Evolutionary conservation across 2,329 filamentous ascomycete genomes (phyloP).

Genomic region (Rutstroemia sp.): DNA sequence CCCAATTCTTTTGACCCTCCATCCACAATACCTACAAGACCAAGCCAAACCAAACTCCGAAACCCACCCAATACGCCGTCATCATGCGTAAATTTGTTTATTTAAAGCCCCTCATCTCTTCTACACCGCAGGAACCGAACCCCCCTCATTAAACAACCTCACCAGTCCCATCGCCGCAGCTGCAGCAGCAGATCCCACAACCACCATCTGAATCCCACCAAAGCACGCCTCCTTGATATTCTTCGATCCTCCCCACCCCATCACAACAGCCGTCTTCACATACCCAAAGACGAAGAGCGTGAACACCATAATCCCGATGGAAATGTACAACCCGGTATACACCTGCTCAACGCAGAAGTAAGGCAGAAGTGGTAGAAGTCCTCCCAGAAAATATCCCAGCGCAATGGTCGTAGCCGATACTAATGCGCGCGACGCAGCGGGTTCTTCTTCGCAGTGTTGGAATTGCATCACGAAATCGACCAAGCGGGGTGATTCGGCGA

Average conservation of each 20-base stretch:
- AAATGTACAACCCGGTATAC: slow-evolving; percentile 45
- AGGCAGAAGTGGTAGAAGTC: slow-evolving; percentile 47
- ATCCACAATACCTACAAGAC: too few relatives aligned
- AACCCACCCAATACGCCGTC: neutral
- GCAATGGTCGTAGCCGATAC: slow-evolving; percentile 47
- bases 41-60: too few relatives aligned
- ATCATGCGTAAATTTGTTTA: neutral
- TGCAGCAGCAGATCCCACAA: slow-evolving; percentile 33
- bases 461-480: slow-evolving; percentile 35
- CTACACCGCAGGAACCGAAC: slow-evolving; percentile 5
- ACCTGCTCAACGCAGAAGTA: slow-evolving; percentile 44
- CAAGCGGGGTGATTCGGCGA: slow-evolving; percentile 27
- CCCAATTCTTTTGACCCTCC: too few relatives aligned
- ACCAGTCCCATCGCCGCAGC: slow-evolving; percentile 34
- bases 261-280: slow-evolving; percentile 50
- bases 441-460: slow-evolving; percentile 27
- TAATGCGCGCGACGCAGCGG: slow-evolving; percentile 27
- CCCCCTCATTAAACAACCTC: slow-evolving; percentile 22
- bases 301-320: slow-evolving; percentile 51
- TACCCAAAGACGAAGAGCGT: slow-evolving; percentile 59
- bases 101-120: too few relatives aligned
- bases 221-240: slow-evolving; percentile 23
- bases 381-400: slow-evolving; percentile 48
- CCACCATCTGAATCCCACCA: slow-evolving; percentile 35
- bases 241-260: slow-evolving; percentile 27